phyloP scores from a whole-genome alignment of 192 early-diverging fungal genomes.

The Allomyces javanicus region DNA sequence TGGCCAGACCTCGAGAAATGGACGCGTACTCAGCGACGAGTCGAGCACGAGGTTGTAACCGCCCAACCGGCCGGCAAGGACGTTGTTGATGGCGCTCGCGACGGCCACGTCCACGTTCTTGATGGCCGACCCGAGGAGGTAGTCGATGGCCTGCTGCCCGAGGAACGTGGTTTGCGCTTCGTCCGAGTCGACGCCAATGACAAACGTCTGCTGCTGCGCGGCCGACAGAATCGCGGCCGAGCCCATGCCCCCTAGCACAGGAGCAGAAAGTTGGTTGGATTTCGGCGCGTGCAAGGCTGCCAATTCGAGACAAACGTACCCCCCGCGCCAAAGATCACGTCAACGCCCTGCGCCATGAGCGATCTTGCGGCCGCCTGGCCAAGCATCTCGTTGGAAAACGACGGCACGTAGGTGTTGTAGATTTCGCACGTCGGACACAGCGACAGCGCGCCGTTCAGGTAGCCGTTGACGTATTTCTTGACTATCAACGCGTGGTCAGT shows the following conservation, averaged over 20 bases:
- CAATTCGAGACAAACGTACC: neutral
- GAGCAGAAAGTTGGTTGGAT: neutral
- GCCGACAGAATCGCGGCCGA: constrained; percentile 7
- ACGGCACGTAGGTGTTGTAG: neutral
- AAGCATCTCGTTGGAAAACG: neutral
- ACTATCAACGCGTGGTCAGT: neutral
- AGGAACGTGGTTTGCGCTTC: constrained; percentile 7
- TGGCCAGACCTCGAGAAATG: neutral
- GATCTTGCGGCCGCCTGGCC: neutral
- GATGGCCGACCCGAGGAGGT: neutral
- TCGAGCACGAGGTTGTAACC: neutral
- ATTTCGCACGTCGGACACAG: constrained; percentile 5
- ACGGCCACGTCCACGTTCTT: neutral
- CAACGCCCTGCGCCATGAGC: constrained; percentile 5
- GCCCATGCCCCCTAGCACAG: neutral
- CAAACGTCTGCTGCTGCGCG: constrained; percentile 6
- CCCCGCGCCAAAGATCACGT: constrained; percentile 13
- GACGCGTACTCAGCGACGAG: neutral
- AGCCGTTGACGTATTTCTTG: constrained; percentile 7
- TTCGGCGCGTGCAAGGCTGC: neutral
- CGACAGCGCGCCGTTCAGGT: constrained; percentile 2
- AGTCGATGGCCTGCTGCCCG: neutral
- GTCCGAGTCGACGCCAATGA: constrained; percentile 14
- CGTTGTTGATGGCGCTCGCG: neutral
- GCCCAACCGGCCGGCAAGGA: neutral